Base-by-base conservation (phyloP, 192 early-diverging fungal genomes). In the Backusella psychrophila region DNA sequence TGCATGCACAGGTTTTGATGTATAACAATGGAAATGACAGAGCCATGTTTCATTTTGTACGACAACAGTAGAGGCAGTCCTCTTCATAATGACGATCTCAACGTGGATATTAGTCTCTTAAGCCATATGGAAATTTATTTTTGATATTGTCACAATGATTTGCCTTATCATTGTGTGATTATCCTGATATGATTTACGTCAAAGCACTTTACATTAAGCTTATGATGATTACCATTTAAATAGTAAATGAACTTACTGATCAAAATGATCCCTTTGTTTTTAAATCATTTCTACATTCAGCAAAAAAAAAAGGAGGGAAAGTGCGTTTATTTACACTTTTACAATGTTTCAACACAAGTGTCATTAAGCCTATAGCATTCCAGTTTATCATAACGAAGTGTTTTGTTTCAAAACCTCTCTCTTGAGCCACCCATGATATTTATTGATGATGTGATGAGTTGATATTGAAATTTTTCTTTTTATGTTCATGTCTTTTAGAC, bases 311-410 rank as follows among this genome's bases (percentile, higher is more conserved):
- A 33, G 33, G 42, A 15, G 42, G 19, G 46, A 49, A 49, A 49
- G 46, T 49, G 19, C 12, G 52, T 53, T 31, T 63, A 11, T 26
- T 14, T 26, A 14, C 56, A 63, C 21, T 56, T 21, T 8, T 56
- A 21, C n/a, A 56, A n/a, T 56, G 53, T 56, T 56, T 56, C 53
- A 56, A 63, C 23, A 29, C 46, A 63, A 63, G 56, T 63, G 21
- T 63, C 21, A 63, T 63, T 56, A 56, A 56, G 0, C 8, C 19
- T 56, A 29, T 63, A 31, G 9, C 2, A 29, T 14, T 63, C 9
- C 12, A 26, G 53, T 23, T 59, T 63, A 63, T 63, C 56, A 63
- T 63, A 63, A 63, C 56, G 56, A 63, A 63, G 56, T 63, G 56
- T 63, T 63, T 63, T 63, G 56, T 63, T 63, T 63, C 56, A 63